Base-by-base conservation (phyloP, 2,329 filamentous ascomycete species). In the Diplodia corticola region DNA sequence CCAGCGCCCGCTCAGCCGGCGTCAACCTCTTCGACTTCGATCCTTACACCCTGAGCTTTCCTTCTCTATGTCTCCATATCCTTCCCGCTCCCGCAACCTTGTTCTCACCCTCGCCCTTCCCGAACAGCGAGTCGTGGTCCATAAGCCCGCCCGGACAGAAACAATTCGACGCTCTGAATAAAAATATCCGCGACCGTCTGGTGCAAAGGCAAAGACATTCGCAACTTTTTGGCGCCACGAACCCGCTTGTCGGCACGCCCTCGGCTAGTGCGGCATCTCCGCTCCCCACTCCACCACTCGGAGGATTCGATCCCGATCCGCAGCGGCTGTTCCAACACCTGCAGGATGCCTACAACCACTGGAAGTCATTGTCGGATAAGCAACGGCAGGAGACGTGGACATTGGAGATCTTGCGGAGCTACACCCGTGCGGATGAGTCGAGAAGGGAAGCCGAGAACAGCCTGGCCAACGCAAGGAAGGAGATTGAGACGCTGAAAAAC, bases 11-110 rank as follows among this genome's bases (percentile, higher is more conserved):
- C 65, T 76, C 78, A 71, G 80, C 67, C 70, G 81, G 69, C 75
- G 74, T 68, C 65, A 70, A 81, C 20, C 83, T 87, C 3, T 89
- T 88, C 75, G 91, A 94, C 70, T 96, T 97, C 79, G 91, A 97
- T 70, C 90, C 94, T 37, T 86, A 93, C 68, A 84, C 90, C 5
- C 87, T 96, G 75, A 92, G 92, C 67, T 97, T 97, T 73, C 92
- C 93, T 6, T 89, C 91, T 6, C 84, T 98, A 48, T 92, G 90
- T 40, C 85, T 97, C 12, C 91, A 90, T 69, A 89, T 94, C 70
- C 86, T 98, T 1, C 87, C 90, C 40, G 84, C 91, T 10, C 92
- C 93, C 3, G 89, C 91, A 4, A 95, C 92, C 0, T 83, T 97
- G 6, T 94, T 93, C 79, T 90, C 91, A 10, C 86, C 89, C 0